Conservation (phyloP, 345 rosid genomes). For the Brassica juncea region DNA sequence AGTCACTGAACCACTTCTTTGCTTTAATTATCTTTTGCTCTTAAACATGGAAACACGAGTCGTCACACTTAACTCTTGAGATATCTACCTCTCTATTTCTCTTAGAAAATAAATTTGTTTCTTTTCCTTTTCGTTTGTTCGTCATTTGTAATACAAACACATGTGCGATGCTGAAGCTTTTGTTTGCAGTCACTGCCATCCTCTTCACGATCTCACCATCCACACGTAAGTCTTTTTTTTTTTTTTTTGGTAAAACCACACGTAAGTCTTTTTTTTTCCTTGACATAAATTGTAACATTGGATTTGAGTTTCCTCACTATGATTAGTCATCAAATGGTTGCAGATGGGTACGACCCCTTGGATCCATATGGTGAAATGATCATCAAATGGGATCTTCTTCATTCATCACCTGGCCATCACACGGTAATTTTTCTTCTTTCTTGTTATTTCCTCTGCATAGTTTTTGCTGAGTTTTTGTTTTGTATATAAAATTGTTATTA, state of each 20-base stretch:
- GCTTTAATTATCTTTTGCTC: conserved; percentile 19
- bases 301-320: background rate
- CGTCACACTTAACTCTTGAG: conserved; percentile 21
- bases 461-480: background rate
- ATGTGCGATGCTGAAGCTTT: conserved; percentile 24
- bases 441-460: background rate
- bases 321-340: conserved; percentile 23
- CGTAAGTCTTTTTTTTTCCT: conserved; percentile 42
- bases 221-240: conserved; percentile 41
- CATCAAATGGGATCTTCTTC: conserved; percentile 81
- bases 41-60: conserved; percentile 25
- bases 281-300: background rate
- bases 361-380: conserved; percentile 77
- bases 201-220: conserved; percentile 40
- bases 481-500: background rate
- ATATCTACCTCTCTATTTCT: background rate
- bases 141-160: conserved; percentile 11
- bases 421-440: conserved; percentile 44
- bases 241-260: conserved; percentile 8
- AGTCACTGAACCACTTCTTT: conserved; percentile 25
- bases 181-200: conserved; percentile 31
- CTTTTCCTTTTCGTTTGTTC: background rate
- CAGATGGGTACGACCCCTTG: conserved; percentile 86
- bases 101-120: background rate
- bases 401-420: conserved; percentile 34